Evolutionary conservation across 106 monocot species (phyloP).

Genomic region (Allium fistulosum): DNA sequence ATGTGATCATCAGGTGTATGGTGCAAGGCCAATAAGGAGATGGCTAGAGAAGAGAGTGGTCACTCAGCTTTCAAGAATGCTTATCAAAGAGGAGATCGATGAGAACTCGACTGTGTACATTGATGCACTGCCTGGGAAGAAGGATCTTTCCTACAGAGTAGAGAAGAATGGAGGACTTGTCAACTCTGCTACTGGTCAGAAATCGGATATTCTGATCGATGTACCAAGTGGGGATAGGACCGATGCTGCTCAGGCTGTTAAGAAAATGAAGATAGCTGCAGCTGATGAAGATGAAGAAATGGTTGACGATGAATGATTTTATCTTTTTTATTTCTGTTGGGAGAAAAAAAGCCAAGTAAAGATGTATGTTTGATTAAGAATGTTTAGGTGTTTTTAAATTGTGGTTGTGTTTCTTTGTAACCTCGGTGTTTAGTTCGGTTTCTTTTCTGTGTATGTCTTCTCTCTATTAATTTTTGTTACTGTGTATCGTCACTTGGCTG

Average conservation of each 20-base stretch:
- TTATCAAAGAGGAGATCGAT: constrained; percentile 59
- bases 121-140: constrained; percentile 31
- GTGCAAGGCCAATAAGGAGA: constrained; percentile 64
- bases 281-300: constrained; percentile 20
- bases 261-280: constrained; percentile 31
- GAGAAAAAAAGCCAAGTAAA: no score
- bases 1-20: constrained; percentile 28
- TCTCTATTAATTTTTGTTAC: no score
- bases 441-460: no score
- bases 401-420: no score
- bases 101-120: constrained; percentile 56
- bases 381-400: no score
- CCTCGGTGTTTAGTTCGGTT: no score
- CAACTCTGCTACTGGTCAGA: constrained; percentile 32
- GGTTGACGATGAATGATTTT: not conserved
- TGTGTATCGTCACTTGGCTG: no score
- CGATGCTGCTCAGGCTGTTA: constrained; percentile 28
- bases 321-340: no score
- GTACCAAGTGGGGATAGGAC: constrained; percentile 17
- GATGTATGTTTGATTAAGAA: no score
- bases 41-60: constrained; percentile 85
- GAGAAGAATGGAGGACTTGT: constrained; percentile 59
- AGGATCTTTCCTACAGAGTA: constrained; percentile 38
- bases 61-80: constrained; percentile 64
- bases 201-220: constrained; percentile 43